Evolutionary conservation across 2,329 filamentous ascomycete genomes (phyloP), one percentile per base, ranked within the genome.

Genomic region (Lachnellula willkommii): DNA sequence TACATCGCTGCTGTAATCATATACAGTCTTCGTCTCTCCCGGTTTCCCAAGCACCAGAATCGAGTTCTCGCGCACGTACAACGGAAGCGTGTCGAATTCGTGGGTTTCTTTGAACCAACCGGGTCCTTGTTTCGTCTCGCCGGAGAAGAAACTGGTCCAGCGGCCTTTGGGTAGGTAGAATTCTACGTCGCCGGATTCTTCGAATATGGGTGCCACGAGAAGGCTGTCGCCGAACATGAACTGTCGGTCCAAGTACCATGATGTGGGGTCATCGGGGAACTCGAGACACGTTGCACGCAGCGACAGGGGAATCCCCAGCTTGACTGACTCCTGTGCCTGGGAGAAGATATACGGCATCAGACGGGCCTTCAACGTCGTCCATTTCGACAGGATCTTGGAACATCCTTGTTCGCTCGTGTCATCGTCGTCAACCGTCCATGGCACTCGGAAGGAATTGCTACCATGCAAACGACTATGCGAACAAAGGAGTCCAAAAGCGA

Each of bases 401-500:
- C 39, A 84, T 66, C 60, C 73, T 72, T 58, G 72, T 62, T 78
- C 72, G 69, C 75, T 71, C 4, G 67, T 68, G 26, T 75, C 81
- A 22, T 82, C 79, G 53, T 80, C 71, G 54, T 83, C 82, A 43
- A 83, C 79, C 22, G 82, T 76, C 82, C 82, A 85, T 1, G 82
- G 82, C 3, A 85, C 81, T n/a, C 81, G 79, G 69, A 83, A 85
- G 2, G 78, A 80, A 46, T 76, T 79, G 11, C 77, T 81, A 2
- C 82, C 82, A 61, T 85, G 82, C 2, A 85, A 72, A 14, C 81
- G 74, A 11, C 78, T 81, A 63, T 85, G 82, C 6, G 78, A 78
- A 46, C 80, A 83, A n/a, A 85, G 71, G 1, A 85, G 72, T 0
- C 82, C 82, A 61, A 85, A 85, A 24, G 82, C 80, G 4, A 84